A percentile compares a stretch with the other conserved stretches of the same genome.
These are phyloP conservation scores for Fraxinus sp. DNA, from an alignment of 305 asterid genomes.

Conservation along the genomic window DNA sequence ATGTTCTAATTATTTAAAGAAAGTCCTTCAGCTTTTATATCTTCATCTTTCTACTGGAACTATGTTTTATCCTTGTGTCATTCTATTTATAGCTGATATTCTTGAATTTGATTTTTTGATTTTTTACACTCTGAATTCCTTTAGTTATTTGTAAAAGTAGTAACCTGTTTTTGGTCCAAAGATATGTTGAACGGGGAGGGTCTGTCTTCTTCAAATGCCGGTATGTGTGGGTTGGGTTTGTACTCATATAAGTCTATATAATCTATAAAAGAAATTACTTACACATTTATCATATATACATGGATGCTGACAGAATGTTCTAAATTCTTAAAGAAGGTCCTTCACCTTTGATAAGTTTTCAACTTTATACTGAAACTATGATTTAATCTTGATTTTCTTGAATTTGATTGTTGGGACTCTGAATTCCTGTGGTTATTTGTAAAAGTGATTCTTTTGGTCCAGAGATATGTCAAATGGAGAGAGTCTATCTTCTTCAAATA, in stretches of 20 bases:
- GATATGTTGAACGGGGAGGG: conserved; percentile 5
- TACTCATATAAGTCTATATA: not conserved
- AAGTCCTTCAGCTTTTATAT: conserved; percentile 1
- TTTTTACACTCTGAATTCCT: not conserved
- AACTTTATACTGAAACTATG: conserved; percentile 10
- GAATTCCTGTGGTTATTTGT: not conserved
- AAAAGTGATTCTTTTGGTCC: not conserved
- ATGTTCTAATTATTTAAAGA: conserved; percentile 1
- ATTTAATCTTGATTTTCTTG: conserved; percentile 15
- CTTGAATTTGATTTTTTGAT: conserved; percentile 12
- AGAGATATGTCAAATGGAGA: not conserved
- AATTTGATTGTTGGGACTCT: conserved; percentile 9
- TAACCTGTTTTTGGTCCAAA: not conserved
- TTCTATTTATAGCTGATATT: conserved; percentile 8
- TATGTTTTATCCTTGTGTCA: conserved; percentile 15
- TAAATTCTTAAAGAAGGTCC: conserved; percentile 5
- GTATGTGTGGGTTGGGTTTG: not conserved
- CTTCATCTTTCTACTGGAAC: conserved; percentile 13
- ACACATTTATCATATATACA: not conserved
- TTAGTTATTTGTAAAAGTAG: not conserved
- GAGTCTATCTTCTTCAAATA: not conserved
- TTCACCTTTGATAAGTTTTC: not conserved
- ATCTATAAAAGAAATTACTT: not conserved
- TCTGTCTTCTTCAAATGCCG: not conserved
- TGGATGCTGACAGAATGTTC: conserved; percentile 3